These are phyloP conservation scores for Microdochium trichocladiopsis DNA, from an alignment of 2,329 filamentous ascomycete genomes.

Conservation along the genomic window DNA sequence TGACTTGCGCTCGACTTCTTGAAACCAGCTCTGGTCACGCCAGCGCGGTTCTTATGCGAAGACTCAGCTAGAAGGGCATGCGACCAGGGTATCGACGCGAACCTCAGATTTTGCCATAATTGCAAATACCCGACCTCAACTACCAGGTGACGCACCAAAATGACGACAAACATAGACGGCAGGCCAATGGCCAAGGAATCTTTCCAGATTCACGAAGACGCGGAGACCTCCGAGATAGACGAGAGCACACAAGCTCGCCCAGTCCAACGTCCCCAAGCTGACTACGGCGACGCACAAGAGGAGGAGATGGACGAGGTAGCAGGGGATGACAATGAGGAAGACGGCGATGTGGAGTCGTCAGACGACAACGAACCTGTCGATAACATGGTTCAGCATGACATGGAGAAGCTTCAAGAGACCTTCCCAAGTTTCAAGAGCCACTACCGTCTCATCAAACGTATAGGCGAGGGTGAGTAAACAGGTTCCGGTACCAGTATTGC, in stretches of 20 bases:
- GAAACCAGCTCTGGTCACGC: too few relatives aligned
- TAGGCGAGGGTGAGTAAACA: conserved; percentile 71
- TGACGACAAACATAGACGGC: conserved; percentile 19
- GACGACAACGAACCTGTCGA: conserved; percentile 61
- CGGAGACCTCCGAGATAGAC: conserved; percentile 19
- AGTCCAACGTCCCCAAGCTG: conserved; percentile 15
- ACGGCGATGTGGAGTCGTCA: conserved; percentile 35
- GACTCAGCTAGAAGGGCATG: too few relatives aligned
- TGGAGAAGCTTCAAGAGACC: conserved; percentile 72
- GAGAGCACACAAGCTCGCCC: conserved; percentile 9
- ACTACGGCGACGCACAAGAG: conserved; percentile 24
- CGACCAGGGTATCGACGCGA: too few relatives aligned
- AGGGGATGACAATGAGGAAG: conserved; percentile 26
- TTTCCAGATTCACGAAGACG: conserved; percentile 29
- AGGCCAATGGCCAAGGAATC: conserved; percentile 18
- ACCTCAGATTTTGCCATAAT: too few relatives aligned
- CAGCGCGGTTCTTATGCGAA: too few relatives aligned
- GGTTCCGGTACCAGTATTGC: background rate
- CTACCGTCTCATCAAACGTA: conserved; percentile 90
- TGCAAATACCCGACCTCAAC: too few relatives aligned
- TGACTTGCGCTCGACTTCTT: too few relatives aligned
- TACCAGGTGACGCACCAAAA: conserved; percentile 1
- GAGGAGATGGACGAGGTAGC: conserved; percentile 30
- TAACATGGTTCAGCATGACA: conserved; percentile 70
- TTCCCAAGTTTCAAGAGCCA: conserved; percentile 79